phyloP scores from a whole-genome alignment of 148 eudicot genomes.

The Rhododendron ovatum region DNA sequence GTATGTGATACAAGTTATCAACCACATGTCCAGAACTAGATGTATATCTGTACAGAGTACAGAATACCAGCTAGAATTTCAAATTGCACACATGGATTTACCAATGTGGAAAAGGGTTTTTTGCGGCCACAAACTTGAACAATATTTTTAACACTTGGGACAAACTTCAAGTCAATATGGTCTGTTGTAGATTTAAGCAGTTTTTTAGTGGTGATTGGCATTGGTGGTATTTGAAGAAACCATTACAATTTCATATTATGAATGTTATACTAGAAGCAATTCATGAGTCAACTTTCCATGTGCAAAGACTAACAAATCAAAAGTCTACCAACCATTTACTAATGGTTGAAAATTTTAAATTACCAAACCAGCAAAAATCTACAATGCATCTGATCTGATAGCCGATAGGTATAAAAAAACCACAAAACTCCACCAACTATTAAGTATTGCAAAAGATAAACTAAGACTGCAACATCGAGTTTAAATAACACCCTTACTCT shows the following conservation, averaged over 20 bases:
- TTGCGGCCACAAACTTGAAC: neutral
- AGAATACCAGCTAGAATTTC: neutral
- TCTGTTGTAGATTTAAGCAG: neutral
- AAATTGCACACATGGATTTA: neutral
- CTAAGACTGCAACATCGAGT: neutral
- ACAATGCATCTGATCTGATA: neutral
- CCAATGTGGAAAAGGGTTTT: neutral
- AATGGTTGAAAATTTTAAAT: neutral
- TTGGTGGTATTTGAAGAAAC: neutral
- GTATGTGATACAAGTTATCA: neutral
- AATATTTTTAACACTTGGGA: neutral
- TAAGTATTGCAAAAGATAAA: neutral
- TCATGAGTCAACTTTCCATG: neutral
- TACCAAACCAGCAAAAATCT: neutral
- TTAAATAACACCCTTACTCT: slow-evolving; percentile 48
- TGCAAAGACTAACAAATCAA: neutral
- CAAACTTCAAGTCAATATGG: neutral
- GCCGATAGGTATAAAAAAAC: neutral
- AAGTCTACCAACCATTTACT: neutral
- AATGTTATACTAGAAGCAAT: neutral
- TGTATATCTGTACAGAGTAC: neutral
- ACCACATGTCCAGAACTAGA: neutral
- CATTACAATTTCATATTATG: neutral
- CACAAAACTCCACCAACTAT: slow-evolving; percentile 8
- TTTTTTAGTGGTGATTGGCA: neutral